Conservation (phyloP, 805 yeast species). For the Ogataea wickerhamii region DNA sequence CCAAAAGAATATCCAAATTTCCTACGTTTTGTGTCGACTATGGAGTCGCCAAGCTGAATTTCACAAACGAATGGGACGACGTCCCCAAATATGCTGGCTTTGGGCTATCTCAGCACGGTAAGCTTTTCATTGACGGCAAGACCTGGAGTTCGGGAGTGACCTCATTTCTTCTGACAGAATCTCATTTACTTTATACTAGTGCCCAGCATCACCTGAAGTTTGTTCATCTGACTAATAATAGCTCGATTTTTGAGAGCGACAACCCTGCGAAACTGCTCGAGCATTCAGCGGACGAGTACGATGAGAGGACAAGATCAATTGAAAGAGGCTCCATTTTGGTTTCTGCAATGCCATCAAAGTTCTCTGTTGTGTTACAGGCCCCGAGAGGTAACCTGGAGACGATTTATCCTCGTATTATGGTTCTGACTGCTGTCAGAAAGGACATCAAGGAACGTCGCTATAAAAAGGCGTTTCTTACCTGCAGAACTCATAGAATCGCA, state of each 20-base stretch:
- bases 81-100: conserved; percentile 42
- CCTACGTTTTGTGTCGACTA: conserved; percentile 68
- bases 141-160: conserved; percentile 74
- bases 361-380: conserved; percentile 84
- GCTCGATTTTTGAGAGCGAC: conserved; percentile 18
- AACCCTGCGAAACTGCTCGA: conserved; percentile 13
- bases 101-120: conserved; percentile 76
- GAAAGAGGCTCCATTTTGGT: conserved; percentile 91
- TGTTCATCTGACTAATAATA: conserved; percentile 51
- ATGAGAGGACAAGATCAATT: conserved; percentile 83
- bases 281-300: conserved; percentile 32
- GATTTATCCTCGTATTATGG: conserved; percentile 89
- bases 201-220: conserved; percentile 83
- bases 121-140: conserved; percentile 58
- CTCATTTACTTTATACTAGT: conserved; percentile 77
- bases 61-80: conserved; percentile 20
- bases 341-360: conserved; percentile 73
- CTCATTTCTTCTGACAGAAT: conserved; percentile 68
- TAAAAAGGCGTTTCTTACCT: conserved; percentile 70
- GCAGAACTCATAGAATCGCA: conserved; percentile 90
- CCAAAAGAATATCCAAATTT: conserved; percentile 44
- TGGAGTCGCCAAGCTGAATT: conserved; percentile 38
- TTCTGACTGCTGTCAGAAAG: conserved; percentile 74
- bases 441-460: conserved; percentile 58
- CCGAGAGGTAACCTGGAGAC: conserved; percentile 97